Evolutionary conservation across 495 filamentous ascomycete species (phyloP), one percentile per base, ranked within the genome.

Genomic region (Xanthoparmelia taractica): DNA sequence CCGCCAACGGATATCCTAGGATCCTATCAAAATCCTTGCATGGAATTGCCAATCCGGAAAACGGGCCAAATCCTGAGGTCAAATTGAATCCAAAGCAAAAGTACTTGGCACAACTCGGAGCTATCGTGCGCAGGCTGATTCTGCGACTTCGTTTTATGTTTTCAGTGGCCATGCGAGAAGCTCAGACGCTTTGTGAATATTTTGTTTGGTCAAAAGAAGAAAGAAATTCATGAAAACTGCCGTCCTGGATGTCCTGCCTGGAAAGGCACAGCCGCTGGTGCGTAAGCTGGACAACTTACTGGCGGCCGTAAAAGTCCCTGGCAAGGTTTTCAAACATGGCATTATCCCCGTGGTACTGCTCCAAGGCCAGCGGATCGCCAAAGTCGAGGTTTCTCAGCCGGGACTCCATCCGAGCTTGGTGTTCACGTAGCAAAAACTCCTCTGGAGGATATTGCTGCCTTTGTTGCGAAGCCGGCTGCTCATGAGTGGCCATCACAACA

Each of bases 301-400:
- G 33, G 50, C 50, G 66, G 17, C 48, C 36, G 36, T 57, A 60
- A 3, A 64, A 61, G 12, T 58, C 66, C 41, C 31, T 17, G 50
- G 56, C 61, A 57, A 66, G 58, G 58, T 57, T 61, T 25, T 62
- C 60, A 37, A 69, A 62, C 10, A 61, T 60, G 7, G 64, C 60
- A 48, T 56, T 50, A 47, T 69, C 65, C 20, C 50, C 56, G 8
- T 64, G 50, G 25, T 61, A 60, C 31, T 64, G 62, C 34, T 67
- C 52, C 47, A 63, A n/a, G 23, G 58, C 61, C 20, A 40, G 31
- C 8, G 67, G 29, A 58, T 70, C 63, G 25, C 40, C 66, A 12
- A 38, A 61, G 43, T 66, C 66, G 55, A 68, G 55, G 18, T 52
- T 63, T 25, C 41, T 57, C 31, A 66, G 38, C 20, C 58, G 60